A percentile compares a stretch with the other conserved stretches of the same genome.
phyloP scores from a whole-genome alignment of 1,284 basidiomycete species.

The Ustilago tritici region DNA sequence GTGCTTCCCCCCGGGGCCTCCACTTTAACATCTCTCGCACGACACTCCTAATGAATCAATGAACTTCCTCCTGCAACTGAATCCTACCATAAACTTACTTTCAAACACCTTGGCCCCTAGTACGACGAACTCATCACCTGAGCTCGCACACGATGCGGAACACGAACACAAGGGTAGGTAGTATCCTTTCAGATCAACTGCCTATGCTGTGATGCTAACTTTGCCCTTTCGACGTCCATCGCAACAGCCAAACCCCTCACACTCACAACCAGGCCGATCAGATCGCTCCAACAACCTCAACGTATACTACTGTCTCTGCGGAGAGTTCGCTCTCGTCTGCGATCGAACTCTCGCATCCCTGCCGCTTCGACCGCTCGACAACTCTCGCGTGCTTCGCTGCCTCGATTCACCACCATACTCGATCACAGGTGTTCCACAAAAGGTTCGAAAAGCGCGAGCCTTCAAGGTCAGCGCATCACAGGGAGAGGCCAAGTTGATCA shows the following conservation, averaged over 20 bases:
- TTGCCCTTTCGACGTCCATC: not conserved
- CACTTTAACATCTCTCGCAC: slow-evolving; percentile 26
- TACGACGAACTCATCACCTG: not conserved
- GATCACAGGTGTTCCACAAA: slow-evolving; percentile 29
- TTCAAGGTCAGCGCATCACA: slow-evolving; percentile 66
- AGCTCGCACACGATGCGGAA: slow-evolving; percentile 13
- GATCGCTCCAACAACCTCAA: slow-evolving; percentile 22
- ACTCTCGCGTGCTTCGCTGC: slow-evolving; percentile 54
- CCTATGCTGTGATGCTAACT: not conserved
- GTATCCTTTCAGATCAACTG: too few species aligned
- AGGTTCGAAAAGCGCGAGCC: slow-evolving; percentile 37
- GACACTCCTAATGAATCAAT: not conserved
- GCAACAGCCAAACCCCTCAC: not conserved
- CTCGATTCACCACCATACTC: slow-evolving; percentile 50
- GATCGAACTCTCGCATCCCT: slow-evolving; percentile 43
- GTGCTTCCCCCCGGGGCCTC: slow-evolving; percentile 14
- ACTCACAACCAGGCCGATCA: not conserved
- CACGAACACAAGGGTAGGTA: slow-evolving; percentile 1
- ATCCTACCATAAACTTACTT: not conserved
- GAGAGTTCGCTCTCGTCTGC: slow-evolving; percentile 64
- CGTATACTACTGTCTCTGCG: slow-evolving; percentile 67
- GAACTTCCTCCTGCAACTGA: not conserved
- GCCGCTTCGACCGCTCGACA: slow-evolving; percentile 58
- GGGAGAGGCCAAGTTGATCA: slow-evolving; percentile 39
- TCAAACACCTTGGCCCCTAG: too few species aligned